Percentiles rank a stretch among this genome's conserved stretches.
phyloP scores from a whole-genome alignment of 78 protist species.

The Parvularia atlantis region DNA sequence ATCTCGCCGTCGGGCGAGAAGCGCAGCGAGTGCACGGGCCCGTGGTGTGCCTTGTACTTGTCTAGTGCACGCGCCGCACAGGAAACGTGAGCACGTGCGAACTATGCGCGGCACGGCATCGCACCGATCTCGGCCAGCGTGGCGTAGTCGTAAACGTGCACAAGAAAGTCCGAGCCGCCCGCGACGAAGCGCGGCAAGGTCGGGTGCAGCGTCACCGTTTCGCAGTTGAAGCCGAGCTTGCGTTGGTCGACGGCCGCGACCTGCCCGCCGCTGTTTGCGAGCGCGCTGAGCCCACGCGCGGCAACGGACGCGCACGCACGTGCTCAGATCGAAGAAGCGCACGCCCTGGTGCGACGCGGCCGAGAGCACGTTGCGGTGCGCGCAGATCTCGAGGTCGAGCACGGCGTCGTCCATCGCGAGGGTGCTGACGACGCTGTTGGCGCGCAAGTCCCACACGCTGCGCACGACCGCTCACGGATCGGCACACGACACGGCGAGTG shows the following conservation, averaged over 20 bases:
- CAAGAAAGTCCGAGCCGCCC: slow-evolving; percentile 65
- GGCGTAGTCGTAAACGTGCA: slow-evolving; percentile 54
- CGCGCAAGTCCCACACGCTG: slow-evolving; percentile 47
- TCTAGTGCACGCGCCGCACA: neutral
- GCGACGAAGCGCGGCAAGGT: slow-evolving; percentile 45
- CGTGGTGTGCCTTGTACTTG: slow-evolving; percentile 71
- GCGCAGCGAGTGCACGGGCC: slow-evolving; percentile 64
- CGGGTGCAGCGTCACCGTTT: slow-evolving; percentile 54
- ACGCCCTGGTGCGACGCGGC: slow-evolving; percentile 33
- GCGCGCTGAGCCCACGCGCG: neutral
- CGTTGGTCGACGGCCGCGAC: neutral
- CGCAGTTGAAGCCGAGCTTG: slow-evolving; percentile 4
- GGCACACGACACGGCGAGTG: no score
- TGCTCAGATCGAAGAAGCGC: slow-evolving; percentile 23
- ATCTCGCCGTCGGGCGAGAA: slow-evolving; percentile 52
- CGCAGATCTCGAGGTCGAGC: slow-evolving; percentile 33
- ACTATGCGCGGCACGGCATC: neutral
- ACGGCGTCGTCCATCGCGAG: slow-evolving; percentile 25
- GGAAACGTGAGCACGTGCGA: neutral
- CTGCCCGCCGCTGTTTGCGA: neutral
- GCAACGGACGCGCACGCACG: neutral
- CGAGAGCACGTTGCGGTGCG: slow-evolving; percentile 22
- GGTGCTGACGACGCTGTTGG: neutral
- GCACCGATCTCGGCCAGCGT: slow-evolving; percentile 43
- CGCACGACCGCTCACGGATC: no score